Percentiles rank a stretch among this genome's conserved stretches.
Conservation (phyloP, 331 rosid genomes). For the Dryas integrifolia region DNA sequence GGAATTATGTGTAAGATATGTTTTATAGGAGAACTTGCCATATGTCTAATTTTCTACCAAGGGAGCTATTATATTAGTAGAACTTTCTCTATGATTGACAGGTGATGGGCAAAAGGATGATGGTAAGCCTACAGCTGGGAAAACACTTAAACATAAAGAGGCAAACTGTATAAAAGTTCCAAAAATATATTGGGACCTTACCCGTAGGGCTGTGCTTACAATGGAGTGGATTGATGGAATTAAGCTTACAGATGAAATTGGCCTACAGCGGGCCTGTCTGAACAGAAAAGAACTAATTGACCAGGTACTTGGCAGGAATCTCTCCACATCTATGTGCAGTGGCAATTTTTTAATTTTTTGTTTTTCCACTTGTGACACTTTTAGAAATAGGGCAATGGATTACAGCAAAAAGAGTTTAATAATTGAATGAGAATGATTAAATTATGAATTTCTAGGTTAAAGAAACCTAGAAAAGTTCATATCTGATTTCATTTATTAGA, state of each 20-base stretch:
- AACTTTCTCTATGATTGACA: conserved; percentile 23
- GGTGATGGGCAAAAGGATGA: conserved; percentile 36
- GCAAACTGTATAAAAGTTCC: conserved; percentile 66
- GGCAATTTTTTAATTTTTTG: conserved; percentile 11
- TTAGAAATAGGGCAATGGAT: not conserved
- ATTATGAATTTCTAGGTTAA: not conserved
- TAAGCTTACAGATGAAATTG: conserved; percentile 85
- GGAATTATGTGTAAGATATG: not conserved
- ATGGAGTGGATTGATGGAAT: conserved; percentile 99
- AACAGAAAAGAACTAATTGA: conserved; percentile 80
- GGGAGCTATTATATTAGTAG: not conserved
- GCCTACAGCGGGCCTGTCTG: conserved; percentile 61
- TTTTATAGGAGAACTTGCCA: not conserved
- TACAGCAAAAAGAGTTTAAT: not conserved
- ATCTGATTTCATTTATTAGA: not conserved
- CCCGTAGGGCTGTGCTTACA: conserved; percentile 72
- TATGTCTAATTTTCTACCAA: not conserved
- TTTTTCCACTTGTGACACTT: not conserved
- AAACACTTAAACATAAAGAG: conserved; percentile 23
- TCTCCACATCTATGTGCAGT: conserved; percentile 25
- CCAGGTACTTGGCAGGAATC: conserved; percentile 49
- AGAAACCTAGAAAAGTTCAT: not conserved
- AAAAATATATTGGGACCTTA: conserved; percentile 84
- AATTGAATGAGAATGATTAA: not conserved
- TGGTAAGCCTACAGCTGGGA: conserved; percentile 35